Conservation (phyloP, 2,329 filamentous ascomycete genomes). For the Penicillium sp. region DNA sequence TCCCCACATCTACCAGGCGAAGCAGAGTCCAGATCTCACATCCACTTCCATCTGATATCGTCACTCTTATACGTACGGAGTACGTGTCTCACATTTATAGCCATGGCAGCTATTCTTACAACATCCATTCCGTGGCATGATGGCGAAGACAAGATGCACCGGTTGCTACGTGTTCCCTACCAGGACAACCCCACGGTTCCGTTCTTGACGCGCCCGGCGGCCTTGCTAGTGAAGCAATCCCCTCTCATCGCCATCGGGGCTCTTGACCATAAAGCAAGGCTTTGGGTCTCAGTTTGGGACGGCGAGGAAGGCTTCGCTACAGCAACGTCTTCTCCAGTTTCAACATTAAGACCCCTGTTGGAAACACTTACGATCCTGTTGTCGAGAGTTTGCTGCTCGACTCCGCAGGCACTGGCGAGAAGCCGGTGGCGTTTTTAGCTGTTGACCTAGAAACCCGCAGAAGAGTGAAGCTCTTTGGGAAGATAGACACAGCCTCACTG, state of each 20-base stretch:
- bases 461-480: conserved; percentile 74
- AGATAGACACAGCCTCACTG: conserved; percentile 68
- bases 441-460: conserved; percentile 70
- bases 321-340: conserved; percentile 66
- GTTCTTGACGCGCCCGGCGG: conserved; percentile 66
- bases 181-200: conserved; percentile 69
- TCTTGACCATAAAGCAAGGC: conserved; percentile 66
- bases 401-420: conserved; percentile 39
- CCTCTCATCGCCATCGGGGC: conserved; percentile 76
- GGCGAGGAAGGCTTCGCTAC: conserved; percentile 71
- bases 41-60: background rate
- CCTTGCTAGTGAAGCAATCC: conserved; percentile 63
- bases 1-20: background rate
- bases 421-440: conserved; percentile 65
- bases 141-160: conserved; percentile 70
- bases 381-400: conserved; percentile 64
- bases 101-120: conserved; percentile 31
- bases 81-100: background rate
- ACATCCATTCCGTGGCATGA: conserved; percentile 58
- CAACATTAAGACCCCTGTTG: conserved; percentile 66
- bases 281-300: conserved; percentile 82
- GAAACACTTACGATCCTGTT: conserved; percentile 71
- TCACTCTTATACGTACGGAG: background rate
- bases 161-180: conserved; percentile 62
- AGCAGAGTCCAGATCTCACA: background rate